Percentiles rank a stretch among this genome's conserved stretches.
Evolutionary conservation across 1,284 basidiomycete species (phyloP).

Genomic region (Stereum hirsutum): DNA sequence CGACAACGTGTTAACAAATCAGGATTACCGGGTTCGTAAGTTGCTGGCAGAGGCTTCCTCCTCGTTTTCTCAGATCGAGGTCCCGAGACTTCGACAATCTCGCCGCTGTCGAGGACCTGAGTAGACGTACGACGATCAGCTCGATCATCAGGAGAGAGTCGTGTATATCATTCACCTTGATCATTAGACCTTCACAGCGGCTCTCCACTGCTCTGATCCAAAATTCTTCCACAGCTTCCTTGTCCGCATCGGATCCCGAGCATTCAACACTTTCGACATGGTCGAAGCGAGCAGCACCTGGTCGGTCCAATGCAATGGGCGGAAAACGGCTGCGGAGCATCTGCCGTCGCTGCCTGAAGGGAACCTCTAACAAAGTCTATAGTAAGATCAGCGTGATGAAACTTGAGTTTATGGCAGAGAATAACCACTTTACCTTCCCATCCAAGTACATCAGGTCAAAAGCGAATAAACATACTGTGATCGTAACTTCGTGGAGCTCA

Average conservation of each 20-base stretch:
- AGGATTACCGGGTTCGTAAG: constrained; percentile 77
- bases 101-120: constrained; percentile 52
- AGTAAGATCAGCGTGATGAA: not conserved
- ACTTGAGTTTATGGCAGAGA: not conserved
- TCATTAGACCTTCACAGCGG: constrained; percentile 89
- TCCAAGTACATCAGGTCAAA: constrained; percentile 92
- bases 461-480: constrained; percentile 79
- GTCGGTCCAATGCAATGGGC: constrained; percentile 34
- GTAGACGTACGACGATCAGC: constrained; percentile 4
- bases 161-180: constrained; percentile 58
- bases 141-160: not conserved
- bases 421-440: constrained; percentile 40
- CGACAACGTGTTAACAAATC: not conserved
- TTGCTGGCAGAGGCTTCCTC: constrained; percentile 73
- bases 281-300: constrained; percentile 55
- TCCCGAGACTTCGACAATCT: constrained; percentile 27
- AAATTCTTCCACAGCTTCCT: constrained; percentile 65
- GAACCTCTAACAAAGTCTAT: constrained; percentile 60
- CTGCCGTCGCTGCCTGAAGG: constrained; percentile 68
- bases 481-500: constrained; percentile 66
- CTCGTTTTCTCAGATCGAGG: constrained; percentile 25
- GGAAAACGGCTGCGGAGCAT: constrained; percentile 56
- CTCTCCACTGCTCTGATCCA: constrained; percentile 76
- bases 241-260: constrained; percentile 32
- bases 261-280: constrained; percentile 79